Conservation (phyloP, 345 rosid genomes). For the Rhizophora apiculata region DNA sequence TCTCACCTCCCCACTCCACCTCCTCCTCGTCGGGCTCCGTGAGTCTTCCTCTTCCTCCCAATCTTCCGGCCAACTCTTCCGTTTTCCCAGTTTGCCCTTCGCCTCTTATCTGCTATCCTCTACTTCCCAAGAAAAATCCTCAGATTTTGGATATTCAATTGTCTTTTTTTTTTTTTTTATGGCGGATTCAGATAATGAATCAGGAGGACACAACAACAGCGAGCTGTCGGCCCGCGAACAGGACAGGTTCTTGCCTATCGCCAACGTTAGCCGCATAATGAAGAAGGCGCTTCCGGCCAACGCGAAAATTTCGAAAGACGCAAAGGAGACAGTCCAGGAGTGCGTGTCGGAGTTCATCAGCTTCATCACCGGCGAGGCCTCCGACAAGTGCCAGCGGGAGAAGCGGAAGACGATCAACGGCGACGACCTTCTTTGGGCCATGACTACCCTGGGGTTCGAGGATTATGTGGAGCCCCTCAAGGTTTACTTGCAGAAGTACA, state of each 20-base stretch:
- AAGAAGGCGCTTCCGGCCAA: slow-evolving; percentile 70
- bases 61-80: slow-evolving; percentile 5
- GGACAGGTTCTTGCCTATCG: slow-evolving; percentile 69
- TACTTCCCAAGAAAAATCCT: neutral
- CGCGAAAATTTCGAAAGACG: slow-evolving; percentile 77
- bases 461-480: slow-evolving; percentile 72
- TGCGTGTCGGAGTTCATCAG: slow-evolving; percentile 81
- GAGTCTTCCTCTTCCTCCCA: neutral
- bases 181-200: slow-evolving; percentile 75
- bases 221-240: slow-evolving; percentile 50
- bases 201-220: slow-evolving; percentile 42
- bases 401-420: slow-evolving; percentile 80
- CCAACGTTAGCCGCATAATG: slow-evolving; percentile 79
- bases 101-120: neutral
- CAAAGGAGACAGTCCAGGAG: slow-evolving; percentile 76
- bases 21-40: slow-evolving; percentile 4
- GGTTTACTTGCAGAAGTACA: slow-evolving; percentile 64
- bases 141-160: neutral
- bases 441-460: slow-evolving; percentile 73
- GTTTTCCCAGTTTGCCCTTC: slow-evolving; percentile 4
- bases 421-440: slow-evolving; percentile 75
- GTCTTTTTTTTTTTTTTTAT: slow-evolving; percentile 9
- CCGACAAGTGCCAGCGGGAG: slow-evolving; percentile 78
- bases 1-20: neutral
- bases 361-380: slow-evolving; percentile 74